Base-by-base conservation (phyloP, 352 stramenopile genomes). In the Phytophthora ohioensis region DNA sequence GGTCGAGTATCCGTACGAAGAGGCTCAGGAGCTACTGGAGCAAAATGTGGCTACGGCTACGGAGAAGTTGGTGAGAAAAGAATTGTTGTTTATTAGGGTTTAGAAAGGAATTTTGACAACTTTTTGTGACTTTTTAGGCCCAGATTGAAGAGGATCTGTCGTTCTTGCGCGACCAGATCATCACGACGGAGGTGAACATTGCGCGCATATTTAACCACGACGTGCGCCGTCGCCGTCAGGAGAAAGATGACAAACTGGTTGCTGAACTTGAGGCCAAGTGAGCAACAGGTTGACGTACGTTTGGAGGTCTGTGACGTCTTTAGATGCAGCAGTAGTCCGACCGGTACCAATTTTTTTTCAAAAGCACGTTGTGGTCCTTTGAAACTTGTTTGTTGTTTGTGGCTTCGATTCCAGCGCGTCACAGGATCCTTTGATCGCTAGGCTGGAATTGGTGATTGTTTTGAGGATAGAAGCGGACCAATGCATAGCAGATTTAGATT, bases 191-290 rank as follows among this genome's bases (percentile, higher is more conserved):
- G 84, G 97, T 99, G 35, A 98, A 98, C 81, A 98, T 99, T 76
- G 96, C 89, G 66, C 85, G 97, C 60, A 98, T 99, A 75, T 99
- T 98, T 82, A 99, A 99, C 85, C 95, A 98, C 87, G 96, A 99
- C 82, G 95, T 99, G 53, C 85, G 87, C 55, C 88, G 88, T 57
- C 88, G 88, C 61, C 88, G 86, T 74, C 71, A 91, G 75, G 86
- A 91, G 64, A 86, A 92, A 66, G 86, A 93, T 48, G 80, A 91
- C 47, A 72, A 79, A 51, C 69, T 92, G 15, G 78, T 83, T 4
- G 82, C 81, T 2, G 86, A 90, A 60, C 66, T 93, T 0, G 78
- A 91, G 58, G 84, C 84, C 42, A 92, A 93, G 71, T 92, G 49
- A 73, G 55, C 5, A 61, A 35, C 11, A 48, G 30, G 13, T 35